Evolutionary conservation across 306 rosid species (phyloP), one percentile per base, ranked within the genome.

Genomic region (Arachis hypogaea): DNA sequence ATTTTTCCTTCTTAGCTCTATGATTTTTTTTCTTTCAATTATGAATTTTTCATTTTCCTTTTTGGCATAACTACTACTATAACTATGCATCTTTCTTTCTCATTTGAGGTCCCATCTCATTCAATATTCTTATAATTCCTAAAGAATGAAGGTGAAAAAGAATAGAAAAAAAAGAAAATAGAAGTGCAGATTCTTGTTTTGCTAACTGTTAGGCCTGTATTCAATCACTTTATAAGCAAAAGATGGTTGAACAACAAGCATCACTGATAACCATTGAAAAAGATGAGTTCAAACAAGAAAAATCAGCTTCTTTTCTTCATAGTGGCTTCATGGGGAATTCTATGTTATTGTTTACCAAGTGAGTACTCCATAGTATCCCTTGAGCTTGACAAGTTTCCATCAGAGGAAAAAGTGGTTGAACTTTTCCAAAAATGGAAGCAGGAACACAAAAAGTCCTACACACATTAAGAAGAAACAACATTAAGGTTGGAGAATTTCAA

Each of bases 401-500:
- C 88, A 1, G 91, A 86, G 77, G 88, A 82, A 69, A 49, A 63
- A 77, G 82, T 81, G 11, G 72, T 84, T 57, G 91, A 92, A 77
- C 59, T 92, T n/a, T 89, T 92, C 73, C 85, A 81, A 60, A 51
- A 29, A 11, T 89, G 97, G 97, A 89, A 68, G 79, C 49, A 69
- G 80, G 79, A 86, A 64, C 86, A 85, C 77, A 56, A 12, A 29
- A 89, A 68, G 81, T 69, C 72, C n/a, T 91, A 91, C 75, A 59
- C 4, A 38, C 79, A 82, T 38, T 75, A 70, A 1, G 96, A 83
- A 72, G 95, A 92, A 75, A 80, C 52, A 9, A 75, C 75, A 67
- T 33, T 46, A 70, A 87, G 90, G 87, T 84, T 89, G 12, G 85
- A 85, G 82, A 87, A 73, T 72, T 92, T 92, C 85, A 84, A 88